Evolutionary conservation across 1,284 basidiomycete species (phyloP).

Genomic region (Gymnopus androsaceus): DNA sequence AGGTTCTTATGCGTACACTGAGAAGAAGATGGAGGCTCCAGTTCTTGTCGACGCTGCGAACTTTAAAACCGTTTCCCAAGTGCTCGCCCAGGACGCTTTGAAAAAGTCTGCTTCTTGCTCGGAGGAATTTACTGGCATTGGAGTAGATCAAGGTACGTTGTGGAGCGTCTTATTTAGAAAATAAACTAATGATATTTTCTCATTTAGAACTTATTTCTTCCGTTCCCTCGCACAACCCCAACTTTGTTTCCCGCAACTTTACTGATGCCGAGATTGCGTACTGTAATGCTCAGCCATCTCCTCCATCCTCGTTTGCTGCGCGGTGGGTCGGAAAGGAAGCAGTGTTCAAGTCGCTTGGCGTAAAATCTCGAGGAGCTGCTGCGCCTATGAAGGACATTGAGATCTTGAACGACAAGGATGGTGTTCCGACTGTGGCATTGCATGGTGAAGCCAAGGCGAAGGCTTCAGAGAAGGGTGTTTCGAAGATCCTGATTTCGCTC

Average conservation of each 20-base stretch:
- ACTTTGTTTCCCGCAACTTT: conserved; percentile 92
- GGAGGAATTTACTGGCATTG: conserved; percentile 60
- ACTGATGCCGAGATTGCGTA: conserved; percentile 87
- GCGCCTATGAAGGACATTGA: conserved; percentile 97
- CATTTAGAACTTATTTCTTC: conserved; percentile 88
- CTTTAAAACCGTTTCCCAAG: conserved; percentile 60
- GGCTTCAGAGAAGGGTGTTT: conserved; percentile 76
- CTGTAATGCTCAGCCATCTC: conserved; percentile 86
- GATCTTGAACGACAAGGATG: conserved; percentile 75
- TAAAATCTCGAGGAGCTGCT: conserved; percentile 88
- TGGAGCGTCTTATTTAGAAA: background rate
- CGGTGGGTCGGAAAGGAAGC: conserved; percentile 99
- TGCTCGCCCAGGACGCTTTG: conserved; percentile 47
- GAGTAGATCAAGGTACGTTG: conserved; percentile 79
- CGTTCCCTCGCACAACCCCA: conserved; percentile 89
- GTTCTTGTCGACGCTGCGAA: conserved; percentile 66
- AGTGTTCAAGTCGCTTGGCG: conserved; percentile 96
- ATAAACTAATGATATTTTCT: conserved; percentile 20
- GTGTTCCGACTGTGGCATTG: conserved; percentile 75
- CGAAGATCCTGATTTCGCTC: conserved; percentile 80
- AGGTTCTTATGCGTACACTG: conserved; percentile 81
- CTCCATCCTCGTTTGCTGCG: conserved; percentile 89
- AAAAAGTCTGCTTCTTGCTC: conserved; percentile 39
- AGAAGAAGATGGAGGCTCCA: conserved; percentile 59
- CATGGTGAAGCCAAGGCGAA: conserved; percentile 82